Conservation (phyloP, 768 basidiomycete species). For the Crassisporium funariophilum region DNA sequence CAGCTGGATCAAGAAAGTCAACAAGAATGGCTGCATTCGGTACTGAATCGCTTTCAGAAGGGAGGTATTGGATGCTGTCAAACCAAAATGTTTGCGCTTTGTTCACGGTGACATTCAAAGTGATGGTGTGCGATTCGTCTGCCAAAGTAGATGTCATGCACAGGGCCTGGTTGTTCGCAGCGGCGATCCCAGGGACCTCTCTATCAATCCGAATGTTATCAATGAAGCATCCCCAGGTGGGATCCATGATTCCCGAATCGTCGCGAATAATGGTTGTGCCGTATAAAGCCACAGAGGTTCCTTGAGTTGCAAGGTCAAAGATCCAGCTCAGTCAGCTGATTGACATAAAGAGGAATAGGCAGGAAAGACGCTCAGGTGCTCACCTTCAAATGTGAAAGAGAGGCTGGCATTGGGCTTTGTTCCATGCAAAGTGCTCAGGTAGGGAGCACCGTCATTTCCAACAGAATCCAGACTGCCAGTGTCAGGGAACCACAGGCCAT, state of each 20-base stretch:
- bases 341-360: background rate
- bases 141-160: constrained; percentile 8
- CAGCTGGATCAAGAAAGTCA: background rate
- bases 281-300: constrained; percentile 8
- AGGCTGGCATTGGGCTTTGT: constrained; percentile 24
- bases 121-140: constrained; percentile 12
- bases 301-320: constrained; percentile 3
- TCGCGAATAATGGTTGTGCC: constrained; percentile 11
- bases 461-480: constrained; percentile 24
- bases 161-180: constrained; percentile 4
- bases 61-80: constrained; percentile 7
- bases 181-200: background rate
- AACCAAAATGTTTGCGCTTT: constrained; percentile 12
- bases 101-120: constrained; percentile 8
- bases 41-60: constrained; percentile 5
- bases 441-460: constrained; percentile 36
- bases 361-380: background rate
- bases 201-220: constrained; percentile 11
- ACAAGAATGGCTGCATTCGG: constrained; percentile 2
- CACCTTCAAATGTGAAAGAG: constrained; percentile 28
- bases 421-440: constrained; percentile 30
- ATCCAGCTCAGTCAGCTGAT: background rate
- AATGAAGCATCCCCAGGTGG: constrained; percentile 17
- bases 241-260: constrained; percentile 4
- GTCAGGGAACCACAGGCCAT: constrained; percentile 30